Evolutionary conservation across 2,329 filamentous ascomycete genomes (phyloP), one percentile per base, ranked within the genome.

Genomic region (Calycina herbarum): DNA sequence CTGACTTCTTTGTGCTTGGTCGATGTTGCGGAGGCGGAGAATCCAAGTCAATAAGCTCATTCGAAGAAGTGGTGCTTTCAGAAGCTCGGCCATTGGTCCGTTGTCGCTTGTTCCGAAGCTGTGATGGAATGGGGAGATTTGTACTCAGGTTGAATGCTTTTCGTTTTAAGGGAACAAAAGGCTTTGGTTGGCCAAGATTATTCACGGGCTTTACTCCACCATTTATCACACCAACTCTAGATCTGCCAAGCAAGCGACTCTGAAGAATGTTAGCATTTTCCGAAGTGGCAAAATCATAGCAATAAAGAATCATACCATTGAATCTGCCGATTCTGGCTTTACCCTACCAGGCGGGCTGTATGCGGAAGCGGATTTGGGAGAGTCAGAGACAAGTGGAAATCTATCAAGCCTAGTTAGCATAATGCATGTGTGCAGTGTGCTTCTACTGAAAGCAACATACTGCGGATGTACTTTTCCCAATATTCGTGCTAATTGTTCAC

Each of bases 401-500:
- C 45, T 51, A 51, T 51, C 45, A 51, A 51, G n/a, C 20, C 45
- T 24, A 24, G 45, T 51, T 15, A 51, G 45, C 45, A 51, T 24
- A 51, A 24, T 24, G 20, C 3, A 20, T 20, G 17, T 51, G 45
- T 48, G 45, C 45, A 51, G 45, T 24, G 45, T 51, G 20, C 45
- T 51, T 24, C n/a, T 24, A 51, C 17, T 51, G 45, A 51, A 51
- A 51, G n/a, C 45, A 51, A 51, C 45, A 24, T 51, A 51, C 45
- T 24, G 45, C 45, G 45, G 45, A 13, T 27, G 45, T 51, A 51
- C 10, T 51, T 24, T 51, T 27, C 45, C 45, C n/a, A 51, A 24
- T 51, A 24, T 20, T 24, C n/a, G 45, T 51, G 45, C 45, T 8
- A 51, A 24, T 13, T 24, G n/a, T 51, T 24, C n/a, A 51, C 45